Conservation (phyloP, 768 basidiomycete species). For the Lactifluus hygrophoroides region DNA sequence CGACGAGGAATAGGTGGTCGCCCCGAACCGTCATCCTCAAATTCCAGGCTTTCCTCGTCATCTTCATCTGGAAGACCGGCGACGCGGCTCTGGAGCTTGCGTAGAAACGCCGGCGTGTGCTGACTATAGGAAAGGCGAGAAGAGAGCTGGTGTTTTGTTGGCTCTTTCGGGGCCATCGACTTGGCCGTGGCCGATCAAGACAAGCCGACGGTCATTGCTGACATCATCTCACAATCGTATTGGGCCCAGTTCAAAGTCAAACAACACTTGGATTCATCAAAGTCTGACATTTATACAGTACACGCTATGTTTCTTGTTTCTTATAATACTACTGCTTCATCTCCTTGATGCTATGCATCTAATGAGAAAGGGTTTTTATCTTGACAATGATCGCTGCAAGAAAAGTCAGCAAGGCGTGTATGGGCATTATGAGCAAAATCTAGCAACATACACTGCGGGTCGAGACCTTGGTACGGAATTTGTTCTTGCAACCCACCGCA, state of each 20-base stretch:
- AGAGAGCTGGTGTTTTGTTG: slow-evolving; percentile 62
- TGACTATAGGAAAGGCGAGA: slow-evolving; percentile 57
- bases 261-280: too few species aligned
- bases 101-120: slow-evolving; percentile 54
- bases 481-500: slow-evolving; percentile 76
- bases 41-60: slow-evolving; percentile 40
- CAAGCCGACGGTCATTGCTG: background rate
- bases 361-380: slow-evolving; percentile 36
- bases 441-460: slow-evolving; percentile 55
- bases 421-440: slow-evolving; percentile 30
- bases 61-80: slow-evolving; percentile 46
- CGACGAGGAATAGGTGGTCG: slow-evolving; percentile 66
- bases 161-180: slow-evolving; percentile 46
- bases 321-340: background rate
- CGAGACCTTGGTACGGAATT: slow-evolving; percentile 76
- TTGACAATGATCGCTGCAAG: slow-evolving; percentile 37
- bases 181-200: background rate
- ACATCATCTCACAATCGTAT: background rate
- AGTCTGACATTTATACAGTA: too few species aligned
- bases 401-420: background rate
- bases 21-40: slow-evolving; percentile 59
- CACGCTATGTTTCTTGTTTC: background rate
- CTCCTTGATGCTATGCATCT: background rate
- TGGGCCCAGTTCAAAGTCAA: background rate
- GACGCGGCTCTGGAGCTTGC: slow-evolving; percentile 54